Base-by-base conservation (phyloP, 257 asterid species). In the Phtheirospermum japonicum region DNA sequence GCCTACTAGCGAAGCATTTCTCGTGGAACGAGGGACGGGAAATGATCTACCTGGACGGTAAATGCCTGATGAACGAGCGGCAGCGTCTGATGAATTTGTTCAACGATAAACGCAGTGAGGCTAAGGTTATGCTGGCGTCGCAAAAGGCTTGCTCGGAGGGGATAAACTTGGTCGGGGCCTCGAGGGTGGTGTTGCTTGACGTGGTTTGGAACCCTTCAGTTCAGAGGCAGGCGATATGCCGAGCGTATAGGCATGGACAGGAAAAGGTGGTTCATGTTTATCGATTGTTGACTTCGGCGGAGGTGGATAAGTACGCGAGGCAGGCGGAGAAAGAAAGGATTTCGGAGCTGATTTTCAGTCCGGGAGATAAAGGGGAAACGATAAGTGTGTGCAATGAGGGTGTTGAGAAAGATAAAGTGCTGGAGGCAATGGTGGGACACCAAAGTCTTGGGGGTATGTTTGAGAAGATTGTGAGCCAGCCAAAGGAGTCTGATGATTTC, bases 211-310 rank as follows among this genome's bases (percentile, higher is more conserved):
- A 92, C 48, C 95, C 97, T 0, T 73, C 95, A 0, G 87, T 84
- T 0, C 80, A 84, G 51, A 72, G 82, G 51, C 97, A 89, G 70
- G 97, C 96, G 14, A 77, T 86, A 2, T 74, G 94, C 71, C 72
- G 97, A 10, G 97, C 97, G 2, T 85, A 88, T 62, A 76, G 95
- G 76, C 76, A 84, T 3, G 97, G 99, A 0, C 97, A 92, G 51
- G 81, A 78, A 49, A 86, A 74, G 61, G 12, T 74, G 16, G 95
- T 92, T 5, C 75, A 86, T 60, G 90, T 80, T 0, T 92, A 92
- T 64, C 89, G 77, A 40, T 42, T 88, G 75, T 70, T 89, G 58
- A 77, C 81, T 0, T 55, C 45, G 4, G 57, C 68, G 77, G 97
- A 92, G 82, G 58, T 73, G 33, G 66, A 57, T n/a, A 85, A 86